Base-by-base conservation (phyloP, 2,329 filamentous ascomycete species). In the Penicillium sp. region DNA sequence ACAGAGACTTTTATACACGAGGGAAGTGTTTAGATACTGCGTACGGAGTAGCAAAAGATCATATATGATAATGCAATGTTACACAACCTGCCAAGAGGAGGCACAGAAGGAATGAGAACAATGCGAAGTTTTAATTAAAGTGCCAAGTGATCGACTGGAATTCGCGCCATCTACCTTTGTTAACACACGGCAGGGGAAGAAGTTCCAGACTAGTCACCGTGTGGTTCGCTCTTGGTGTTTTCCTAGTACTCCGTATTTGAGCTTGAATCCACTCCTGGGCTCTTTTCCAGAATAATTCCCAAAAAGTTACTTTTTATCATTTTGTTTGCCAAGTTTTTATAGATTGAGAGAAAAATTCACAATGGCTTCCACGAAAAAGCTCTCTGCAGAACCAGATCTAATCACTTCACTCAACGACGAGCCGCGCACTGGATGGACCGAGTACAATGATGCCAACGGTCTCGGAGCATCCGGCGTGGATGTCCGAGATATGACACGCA, bases 401-500 rank as follows among this genome's bases (percentile, higher is more conserved):
- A 9, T 42, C 11, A 42, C 38, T 42, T 6, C 18, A n/a, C 16
- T 42, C 38, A 11, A 42, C n/a, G 38, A 42, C n/a, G 2, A 2
- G 3, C n/a, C 38, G n/a, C 38, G 7, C 38, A 11, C 8, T 8
- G 18, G 16, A 42, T 20, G n/a, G 38, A n/a, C 5, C n/a, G 38
- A 42, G 16, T 9, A n/a, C 33, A n/a, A 42, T 20, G 38, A 42
- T 5, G 18, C 16, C 3, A 9, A 20, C n/a, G 14, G 11, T 21
- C 38, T 42, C n/a, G 38, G 38, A 42, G 38, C n/a, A 8, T 42
- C 38, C 38, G 6, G 18, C 6, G 23, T 45, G 24, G 52, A 55
- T 38, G 23, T 16, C 8, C 38, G 18, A 24, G 67, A 69, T 33
- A 69, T 69, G 67, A 55, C 53, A 4, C 67, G 67, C 14, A 68